Percentiles rank a stretch among this genome's conserved stretches.
These are phyloP conservation scores for Selaginella moellendorffii DNA, from an alignment of 75 land plant species.

Conservation along the genomic window DNA sequence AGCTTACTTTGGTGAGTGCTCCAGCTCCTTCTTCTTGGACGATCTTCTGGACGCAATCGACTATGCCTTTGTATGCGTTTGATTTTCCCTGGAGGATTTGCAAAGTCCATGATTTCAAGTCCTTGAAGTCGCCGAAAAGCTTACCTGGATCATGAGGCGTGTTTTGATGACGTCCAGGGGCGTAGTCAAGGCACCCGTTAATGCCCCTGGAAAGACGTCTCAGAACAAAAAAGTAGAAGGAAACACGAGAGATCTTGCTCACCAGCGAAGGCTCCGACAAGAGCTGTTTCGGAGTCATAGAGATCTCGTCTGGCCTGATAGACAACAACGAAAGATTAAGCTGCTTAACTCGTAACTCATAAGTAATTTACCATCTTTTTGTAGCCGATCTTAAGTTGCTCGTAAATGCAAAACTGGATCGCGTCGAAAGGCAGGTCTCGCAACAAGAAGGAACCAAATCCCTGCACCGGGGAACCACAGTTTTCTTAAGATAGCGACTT, in stretches of 20 bases:
- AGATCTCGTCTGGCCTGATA: constrained; percentile 81
- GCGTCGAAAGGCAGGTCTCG: constrained; percentile 99
- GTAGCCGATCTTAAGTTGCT: constrained; percentile 78
- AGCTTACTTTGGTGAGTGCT: constrained; percentile 54
- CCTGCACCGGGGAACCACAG: too few species aligned
- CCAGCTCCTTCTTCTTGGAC: constrained; percentile 61
- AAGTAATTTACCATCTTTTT: constrained; percentile 46
- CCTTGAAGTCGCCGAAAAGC: too few species aligned
- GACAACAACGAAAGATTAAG: too few species aligned
- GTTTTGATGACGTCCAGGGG: constrained; percentile 97
- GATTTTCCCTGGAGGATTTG: constrained; percentile 38
- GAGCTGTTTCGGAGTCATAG: constrained; percentile 74
- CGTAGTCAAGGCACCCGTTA: constrained; percentile 94
- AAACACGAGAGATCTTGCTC: not conserved
- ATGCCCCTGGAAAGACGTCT: constrained; percentile 46
- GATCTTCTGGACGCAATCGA: constrained; percentile 67
- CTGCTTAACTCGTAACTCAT: not conserved
- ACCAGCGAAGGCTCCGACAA: constrained; percentile 92
- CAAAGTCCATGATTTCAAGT: too few species aligned
- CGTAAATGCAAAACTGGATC: constrained; percentile 92
- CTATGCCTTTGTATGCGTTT: constrained; percentile 54
- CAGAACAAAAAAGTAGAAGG: not conserved
- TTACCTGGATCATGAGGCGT: constrained; percentile 89
- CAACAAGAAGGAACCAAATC: constrained; percentile 79
- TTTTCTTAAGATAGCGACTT: too few species aligned